Percentiles rank a stretch among this genome's conserved stretches.
phyloP scores from a whole-genome alignment of 768 basidiomycete genomes.

The Nidularia pulvinata region DNA sequence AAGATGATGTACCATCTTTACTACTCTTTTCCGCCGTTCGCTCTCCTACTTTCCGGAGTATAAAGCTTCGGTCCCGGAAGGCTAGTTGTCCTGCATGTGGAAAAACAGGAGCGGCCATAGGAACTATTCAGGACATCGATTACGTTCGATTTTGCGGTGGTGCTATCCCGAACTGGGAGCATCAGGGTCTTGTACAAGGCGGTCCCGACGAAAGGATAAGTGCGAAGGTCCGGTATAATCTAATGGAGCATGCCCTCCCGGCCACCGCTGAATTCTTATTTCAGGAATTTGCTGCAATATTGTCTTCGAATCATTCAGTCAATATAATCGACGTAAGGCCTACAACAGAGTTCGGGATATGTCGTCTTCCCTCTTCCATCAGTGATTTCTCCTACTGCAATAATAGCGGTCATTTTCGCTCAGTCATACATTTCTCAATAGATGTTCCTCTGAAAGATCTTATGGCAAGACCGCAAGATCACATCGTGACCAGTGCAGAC shows the following conservation, averaged over 20 bases:
- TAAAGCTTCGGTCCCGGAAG: constrained; percentile 78
- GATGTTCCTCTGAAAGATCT: constrained; percentile 75
- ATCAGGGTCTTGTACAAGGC: constrained; percentile 45
- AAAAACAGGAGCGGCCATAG: constrained; percentile 31
- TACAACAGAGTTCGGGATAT: constrained; percentile 82
- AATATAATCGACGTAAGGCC: constrained; percentile 81
- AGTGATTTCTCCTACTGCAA: constrained; percentile 40
- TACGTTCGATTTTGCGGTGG: constrained; percentile 92
- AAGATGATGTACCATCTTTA: constrained; percentile 64
- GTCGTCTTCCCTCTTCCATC: constrained; percentile 69
- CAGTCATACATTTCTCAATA: background rate
- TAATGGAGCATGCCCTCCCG: background rate
- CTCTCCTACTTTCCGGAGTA: constrained; percentile 71
- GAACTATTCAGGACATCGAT: constrained; percentile 50
- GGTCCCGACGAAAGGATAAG: constrained; percentile 38
- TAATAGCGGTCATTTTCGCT: background rate
- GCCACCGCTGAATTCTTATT: background rate
- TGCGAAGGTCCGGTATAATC: constrained; percentile 29
- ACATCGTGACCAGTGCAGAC: constrained; percentile 23
- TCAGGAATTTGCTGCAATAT: constrained; percentile 17
- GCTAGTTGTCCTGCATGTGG: constrained; percentile 80
- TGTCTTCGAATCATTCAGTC: constrained; percentile 10
- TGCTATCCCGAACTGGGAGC: constrained; percentile 62
- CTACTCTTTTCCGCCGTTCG: constrained; percentile 76
- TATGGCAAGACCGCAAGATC: constrained; percentile 54